Conservation (phyloP, 768 basidiomycete species). For the Suillus fuscotomentosus region DNA sequence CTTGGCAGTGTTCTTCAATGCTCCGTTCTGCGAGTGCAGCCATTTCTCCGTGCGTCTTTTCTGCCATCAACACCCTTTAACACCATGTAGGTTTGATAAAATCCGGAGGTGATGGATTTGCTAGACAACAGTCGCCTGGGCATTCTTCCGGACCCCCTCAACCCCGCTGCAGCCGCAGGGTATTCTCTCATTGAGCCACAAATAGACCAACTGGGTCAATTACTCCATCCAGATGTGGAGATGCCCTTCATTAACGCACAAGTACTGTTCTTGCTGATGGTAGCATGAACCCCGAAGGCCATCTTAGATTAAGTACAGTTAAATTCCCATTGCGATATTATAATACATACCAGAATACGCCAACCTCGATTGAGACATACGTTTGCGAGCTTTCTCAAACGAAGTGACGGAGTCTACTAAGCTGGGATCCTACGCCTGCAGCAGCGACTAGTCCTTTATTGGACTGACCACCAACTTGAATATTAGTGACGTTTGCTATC, state of each 20-base stretch:
- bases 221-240: constrained; percentile 23
- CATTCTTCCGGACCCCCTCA: constrained; percentile 21
- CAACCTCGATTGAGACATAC: background rate
- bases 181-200: constrained; percentile 5
- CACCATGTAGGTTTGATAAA: constrained; percentile 10
- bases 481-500: constrained; percentile 27
- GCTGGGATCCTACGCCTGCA: background rate
- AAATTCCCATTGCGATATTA: constrained; percentile 16
- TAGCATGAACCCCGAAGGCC: constrained; percentile 21
- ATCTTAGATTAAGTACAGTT: constrained; percentile 21
- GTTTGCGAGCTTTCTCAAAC: background rate
- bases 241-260: constrained; percentile 19
- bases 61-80: constrained; percentile 5
- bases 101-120: constrained; percentile 16
- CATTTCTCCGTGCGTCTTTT: background rate
- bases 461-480: constrained; percentile 15
- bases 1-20: constrained; percentile 20
- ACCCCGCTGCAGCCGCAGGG: constrained; percentile 15
- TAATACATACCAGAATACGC: constrained; percentile 16
- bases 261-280: constrained; percentile 26
- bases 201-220: constrained; percentile 13
- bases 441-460: constrained; percentile 13
- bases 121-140: constrained; percentile 21
- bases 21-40: constrained; percentile 15
- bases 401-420: background rate